Base-by-base conservation (phyloP, 805 yeast species). In the Sugiyamaella americana region DNA sequence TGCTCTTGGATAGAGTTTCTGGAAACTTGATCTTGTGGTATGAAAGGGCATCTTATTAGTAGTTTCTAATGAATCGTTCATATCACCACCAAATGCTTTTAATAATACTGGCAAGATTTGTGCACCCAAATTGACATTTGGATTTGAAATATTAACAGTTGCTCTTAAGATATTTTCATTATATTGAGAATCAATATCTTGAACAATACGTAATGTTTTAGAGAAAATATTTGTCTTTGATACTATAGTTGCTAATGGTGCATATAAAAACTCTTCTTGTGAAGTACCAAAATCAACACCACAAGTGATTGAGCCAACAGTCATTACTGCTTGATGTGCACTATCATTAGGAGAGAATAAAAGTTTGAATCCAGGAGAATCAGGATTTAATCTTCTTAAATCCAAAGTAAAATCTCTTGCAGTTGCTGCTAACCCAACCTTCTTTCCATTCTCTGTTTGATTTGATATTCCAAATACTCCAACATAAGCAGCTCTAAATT, bases 311-410 rank as follows among this genome's bases (percentile, higher is more conserved):
- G 70, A 62, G 13, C 64, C 58, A 2, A 64, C 51, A 10, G 67
- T 54, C 40, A 65, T 49, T 8, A 66, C 56, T 6, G 66, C 62
- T 53, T 69, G 73, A 49, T 69, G 73, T 3, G 72, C 71, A n/a
- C 57, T 47, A 35, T 65, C 70, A 18, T 50, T 57, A 2, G 51
- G 51, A 5, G 56, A 56, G 49, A 64, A 69, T 34, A 59, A 51
- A 50, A 69, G 57, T 51, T 64, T 59, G 55, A 68, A 70, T 1
- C 70, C 71, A 8, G 72, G 68, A 42, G 64, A 63, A 30, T 56
- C 52, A 4, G 72, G 61, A 48, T 64, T 68, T 51, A 68, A 59
- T 3, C 72, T 57, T 40, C 71, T 56, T 20, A 68, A 40, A 43
- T 66, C 70, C 34, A 69, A 47, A 13, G 58, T 53, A 42, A 67